A percentile compares a stretch with the other conserved stretches of the same genome.
Evolutionary conservation across 2,329 filamentous ascomycete species (phyloP).

Genomic region (Xylaria sp.): DNA sequence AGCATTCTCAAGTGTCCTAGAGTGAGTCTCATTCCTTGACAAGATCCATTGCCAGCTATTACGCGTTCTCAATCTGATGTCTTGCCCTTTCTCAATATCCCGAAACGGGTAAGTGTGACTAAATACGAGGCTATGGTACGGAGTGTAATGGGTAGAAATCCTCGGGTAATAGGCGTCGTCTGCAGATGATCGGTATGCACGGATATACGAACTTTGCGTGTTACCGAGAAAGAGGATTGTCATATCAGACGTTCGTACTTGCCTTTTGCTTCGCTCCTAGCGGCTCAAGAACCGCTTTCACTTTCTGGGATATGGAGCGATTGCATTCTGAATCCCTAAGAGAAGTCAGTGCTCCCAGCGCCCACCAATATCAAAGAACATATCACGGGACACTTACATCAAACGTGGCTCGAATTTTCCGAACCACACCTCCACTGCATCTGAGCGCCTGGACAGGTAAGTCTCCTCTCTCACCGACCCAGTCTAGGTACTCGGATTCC

Average conservation of each 20-base stretch:
- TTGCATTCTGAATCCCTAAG: constrained; percentile 39
- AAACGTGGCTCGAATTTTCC: constrained; percentile 41
- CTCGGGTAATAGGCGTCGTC: neutral
- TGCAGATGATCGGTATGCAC: neutral
- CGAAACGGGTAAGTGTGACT: neutral
- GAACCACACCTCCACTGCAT: constrained; percentile 16
- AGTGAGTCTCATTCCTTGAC: neutral
- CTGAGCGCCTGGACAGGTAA: constrained; percentile 32
- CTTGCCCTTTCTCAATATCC: neutral
- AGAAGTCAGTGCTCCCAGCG: constrained; percentile 19
- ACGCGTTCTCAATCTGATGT: neutral
- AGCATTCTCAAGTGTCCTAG: neutral
- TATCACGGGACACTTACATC: constrained; percentile 39
- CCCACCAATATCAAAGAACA: neutral
- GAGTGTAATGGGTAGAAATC: neutral
- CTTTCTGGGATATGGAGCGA: constrained; percentile 28
- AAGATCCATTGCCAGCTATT: neutral
- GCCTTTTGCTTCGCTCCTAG: neutral
- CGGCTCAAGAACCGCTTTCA: neutral
- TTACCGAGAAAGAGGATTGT: neutral
- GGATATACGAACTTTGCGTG: neutral
- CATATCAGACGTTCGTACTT: neutral
- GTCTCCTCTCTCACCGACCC: constrained; percentile 37
- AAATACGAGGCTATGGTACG: neutral
- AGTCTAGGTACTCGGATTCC: constrained; percentile 39